Evolutionary conservation across 768 basidiomycete species (phyloP).

Genomic region (Obba rivulosa): DNA sequence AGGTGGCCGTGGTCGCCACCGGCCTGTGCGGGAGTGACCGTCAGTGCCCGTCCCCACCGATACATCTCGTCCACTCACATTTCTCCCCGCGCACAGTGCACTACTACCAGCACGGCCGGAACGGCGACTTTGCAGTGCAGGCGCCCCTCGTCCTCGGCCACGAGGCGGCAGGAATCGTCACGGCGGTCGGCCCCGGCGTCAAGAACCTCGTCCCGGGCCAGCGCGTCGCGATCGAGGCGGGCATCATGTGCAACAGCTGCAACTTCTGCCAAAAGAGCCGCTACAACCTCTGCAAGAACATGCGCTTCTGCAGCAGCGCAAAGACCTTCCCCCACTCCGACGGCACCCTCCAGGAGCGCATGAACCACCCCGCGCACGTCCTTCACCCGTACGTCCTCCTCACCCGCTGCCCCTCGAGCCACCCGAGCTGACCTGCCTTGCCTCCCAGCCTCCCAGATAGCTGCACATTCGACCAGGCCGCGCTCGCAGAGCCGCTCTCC

Average conservation of each 20-base stretch:
- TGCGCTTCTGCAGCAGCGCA: slow-evolving; percentile 88
- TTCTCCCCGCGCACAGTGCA: slow-evolving; percentile 57
- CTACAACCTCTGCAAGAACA: slow-evolving; percentile 88
- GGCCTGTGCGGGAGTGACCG: slow-evolving; percentile 89
- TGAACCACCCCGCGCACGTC: slow-evolving; percentile 85
- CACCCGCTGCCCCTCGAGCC: background rate
- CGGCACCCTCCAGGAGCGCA: slow-evolving; percentile 80
- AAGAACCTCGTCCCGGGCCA: slow-evolving; percentile 65
- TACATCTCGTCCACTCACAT: too few species aligned
- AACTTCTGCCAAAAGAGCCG: slow-evolving; percentile 65
- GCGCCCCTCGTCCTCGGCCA: slow-evolving; percentile 90
- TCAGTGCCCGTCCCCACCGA: slow-evolving; percentile 34
- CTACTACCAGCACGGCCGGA: slow-evolving; percentile 85
- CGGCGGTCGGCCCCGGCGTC: slow-evolving; percentile 74
- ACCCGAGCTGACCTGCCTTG: background rate
- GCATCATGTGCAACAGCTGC: slow-evolving; percentile 81
- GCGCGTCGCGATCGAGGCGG: slow-evolving; percentile 91
- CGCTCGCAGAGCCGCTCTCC: slow-evolving; percentile 91
- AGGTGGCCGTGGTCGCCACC: slow-evolving; percentile 75
- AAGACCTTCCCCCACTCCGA: slow-evolving; percentile 92
- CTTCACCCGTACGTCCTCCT: slow-evolving; percentile 72
- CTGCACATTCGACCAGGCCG: slow-evolving; percentile 74
- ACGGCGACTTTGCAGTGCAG: slow-evolving; percentile 86
- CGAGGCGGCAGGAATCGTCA: slow-evolving; percentile 85
- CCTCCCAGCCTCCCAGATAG: slow-evolving; percentile 61